Base-by-base conservation (phyloP, 805 yeast genomes). In the Novakomyces olei region DNA sequence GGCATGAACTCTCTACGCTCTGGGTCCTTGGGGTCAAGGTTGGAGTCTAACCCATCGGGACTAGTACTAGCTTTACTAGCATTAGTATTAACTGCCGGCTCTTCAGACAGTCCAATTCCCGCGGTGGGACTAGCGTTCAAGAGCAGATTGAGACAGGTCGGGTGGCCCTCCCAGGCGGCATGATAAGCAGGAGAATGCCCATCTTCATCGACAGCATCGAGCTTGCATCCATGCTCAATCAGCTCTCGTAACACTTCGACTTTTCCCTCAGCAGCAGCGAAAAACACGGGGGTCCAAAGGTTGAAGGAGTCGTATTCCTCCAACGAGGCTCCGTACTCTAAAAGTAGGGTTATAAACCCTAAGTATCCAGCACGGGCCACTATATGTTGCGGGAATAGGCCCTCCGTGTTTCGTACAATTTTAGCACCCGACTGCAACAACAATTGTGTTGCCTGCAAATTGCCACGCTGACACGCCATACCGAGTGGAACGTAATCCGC, bases 111-210 rank as follows among this genome's bases (percentile, higher is more conserved):
- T 16, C 16, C 27, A 16, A 10, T 19, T 6, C n/a, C 27, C 26
- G 24, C 19, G 14, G 16, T 22, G 3, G 14, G 27, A 25, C 15
- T 34, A 42, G 55, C 57, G 19, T 59, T 60, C 14, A 72, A 58
- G 29, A 85, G 57, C 15, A 72, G 71, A 48, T 77, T 73, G 41
- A 83, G 54, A 2, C 80, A 85, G n/a, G 60, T 64, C 19, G 80
- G 69, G 46, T 81, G 85, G 16, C 98, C 96, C 50, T 83, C 95
- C 69, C 92, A 78, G 15, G 83, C 76, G 17, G 95, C 85, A 49
- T 85, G 78, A 49, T 76, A 85, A 29, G 83, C 46, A 0, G 93
- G 93, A 33, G 73, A 67, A 42, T 66, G 65, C 3, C 80, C 76
- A 38, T 78, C 77, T 38, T 75, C 88, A 52, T 88, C 96, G 10